Evolutionary conservation across 306 rosid species (phyloP).

Genomic region (Crotalaria pallida): DNA sequence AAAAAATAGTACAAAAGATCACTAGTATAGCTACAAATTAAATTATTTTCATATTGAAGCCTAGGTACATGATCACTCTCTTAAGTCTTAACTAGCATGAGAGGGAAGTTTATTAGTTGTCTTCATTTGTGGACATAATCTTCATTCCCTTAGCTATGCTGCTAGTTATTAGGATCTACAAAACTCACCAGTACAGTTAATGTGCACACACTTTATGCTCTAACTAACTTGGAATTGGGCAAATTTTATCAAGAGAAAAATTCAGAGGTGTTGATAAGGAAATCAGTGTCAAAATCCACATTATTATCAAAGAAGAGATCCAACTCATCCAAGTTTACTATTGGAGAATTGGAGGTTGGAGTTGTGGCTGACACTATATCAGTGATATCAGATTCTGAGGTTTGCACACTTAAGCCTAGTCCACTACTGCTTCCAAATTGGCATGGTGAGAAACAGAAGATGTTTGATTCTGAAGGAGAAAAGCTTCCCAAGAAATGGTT

Average conservation of each 20-base stretch:
- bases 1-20: neutral
- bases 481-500: slow-evolving; percentile 24
- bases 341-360: slow-evolving; percentile 60
- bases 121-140: neutral
- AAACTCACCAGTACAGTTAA: slow-evolving; percentile 3
- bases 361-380: slow-evolving; percentile 60
- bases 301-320: slow-evolving; percentile 36
- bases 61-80: slow-evolving; percentile 26
- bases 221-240: neutral
- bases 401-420: slow-evolving; percentile 35
- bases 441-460: slow-evolving; percentile 31
- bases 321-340: slow-evolving; percentile 41
- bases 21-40: slow-evolving; percentile 23
- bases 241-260: slow-evolving; percentile 18
- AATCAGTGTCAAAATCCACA: slow-evolving; percentile 40
- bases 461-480: slow-evolving; percentile 45
- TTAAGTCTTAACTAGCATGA: slow-evolving; percentile 21
- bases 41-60: slow-evolving; percentile 14
- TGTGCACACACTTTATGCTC: neutral
- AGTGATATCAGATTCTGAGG: slow-evolving; percentile 49
- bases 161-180: slow-evolving; percentile 28
- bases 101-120: slow-evolving; percentile 10
- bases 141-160: neutral
- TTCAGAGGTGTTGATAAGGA: slow-evolving; percentile 32
- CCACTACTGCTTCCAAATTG: slow-evolving; percentile 25